Conservation (phyloP, 139 green algal genomes). For the Tetradesmus lagerheimii region DNA sequence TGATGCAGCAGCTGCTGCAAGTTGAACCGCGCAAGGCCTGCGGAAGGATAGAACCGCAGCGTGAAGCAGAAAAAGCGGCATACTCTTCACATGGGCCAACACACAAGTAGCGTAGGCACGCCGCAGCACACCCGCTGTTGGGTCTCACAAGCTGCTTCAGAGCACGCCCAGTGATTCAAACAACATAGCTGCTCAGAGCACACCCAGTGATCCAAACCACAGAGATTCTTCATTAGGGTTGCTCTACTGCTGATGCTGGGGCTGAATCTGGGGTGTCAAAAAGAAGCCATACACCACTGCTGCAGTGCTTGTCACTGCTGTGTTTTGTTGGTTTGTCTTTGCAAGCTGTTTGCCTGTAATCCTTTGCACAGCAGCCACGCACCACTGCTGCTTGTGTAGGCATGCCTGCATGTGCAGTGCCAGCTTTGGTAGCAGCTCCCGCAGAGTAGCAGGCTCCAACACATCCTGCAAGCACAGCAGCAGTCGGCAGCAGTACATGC, state of each 20-base stretch:
- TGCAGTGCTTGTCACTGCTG: too few relatives aligned
- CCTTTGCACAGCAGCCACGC: background rate
- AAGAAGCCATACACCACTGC: slow-evolving; percentile 6
- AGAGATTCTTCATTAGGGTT: too few relatives aligned
- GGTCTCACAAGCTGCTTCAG: too few relatives aligned
- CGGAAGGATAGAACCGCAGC: background rate
- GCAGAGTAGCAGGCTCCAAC: slow-evolving; percentile 1
- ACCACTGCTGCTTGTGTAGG: slow-evolving; percentile 38
- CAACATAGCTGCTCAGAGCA: too few relatives aligned
- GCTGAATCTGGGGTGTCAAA: too few relatives aligned
- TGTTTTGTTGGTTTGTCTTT: too few relatives aligned
- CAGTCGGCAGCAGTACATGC: background rate
- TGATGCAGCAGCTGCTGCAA: slow-evolving; percentile 25
- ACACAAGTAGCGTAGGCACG: too few relatives aligned
- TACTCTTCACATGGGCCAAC: too few relatives aligned
- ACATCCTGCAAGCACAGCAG: slow-evolving; percentile 32
- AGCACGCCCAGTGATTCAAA: too few relatives aligned
- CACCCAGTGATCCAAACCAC: too few relatives aligned
- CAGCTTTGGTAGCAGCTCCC: slow-evolving; percentile 22
- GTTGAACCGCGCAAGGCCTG: slow-evolving; percentile 6
- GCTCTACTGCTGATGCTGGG: background rate
- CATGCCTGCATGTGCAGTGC: slow-evolving; percentile 25
- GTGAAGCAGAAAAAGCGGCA: background rate
- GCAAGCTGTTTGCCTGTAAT: too few relatives aligned
- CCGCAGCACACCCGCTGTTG: too few relatives aligned